phyloP scores from a whole-genome alignment of 768 basidiomycete species.

The Boletus pseudo-olivaceus region DNA sequence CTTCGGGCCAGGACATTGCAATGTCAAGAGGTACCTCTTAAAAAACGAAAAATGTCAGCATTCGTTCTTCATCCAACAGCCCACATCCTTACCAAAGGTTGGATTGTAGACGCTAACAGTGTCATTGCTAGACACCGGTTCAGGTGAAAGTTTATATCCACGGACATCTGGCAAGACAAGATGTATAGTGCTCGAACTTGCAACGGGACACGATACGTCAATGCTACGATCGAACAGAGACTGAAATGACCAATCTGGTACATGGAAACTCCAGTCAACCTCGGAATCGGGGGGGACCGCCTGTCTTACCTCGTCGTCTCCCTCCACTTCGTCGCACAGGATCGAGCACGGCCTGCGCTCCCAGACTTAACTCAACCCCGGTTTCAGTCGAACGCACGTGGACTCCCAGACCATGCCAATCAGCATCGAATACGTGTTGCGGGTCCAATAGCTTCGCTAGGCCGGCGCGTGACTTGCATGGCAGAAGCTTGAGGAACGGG shows the following conservation, averaged over 20 bases:
- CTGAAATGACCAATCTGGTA: constrained; percentile 69
- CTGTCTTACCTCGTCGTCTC: constrained; percentile 50
- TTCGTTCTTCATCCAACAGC: not conserved
- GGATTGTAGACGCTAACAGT: constrained; percentile 48
- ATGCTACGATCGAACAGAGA: constrained; percentile 67
- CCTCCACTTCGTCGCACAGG: constrained; percentile 57
- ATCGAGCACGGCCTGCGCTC: constrained; percentile 76
- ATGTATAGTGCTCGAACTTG: constrained; percentile 51
- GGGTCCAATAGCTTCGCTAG: constrained; percentile 81
- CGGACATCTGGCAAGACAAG: constrained; percentile 45
- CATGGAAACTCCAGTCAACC: constrained; percentile 5
- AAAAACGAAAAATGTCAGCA: not conserved
- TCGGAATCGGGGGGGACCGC: not conserved
- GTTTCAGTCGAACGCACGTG: constrained; percentile 63
- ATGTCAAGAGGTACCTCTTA: constrained; percentile 47
- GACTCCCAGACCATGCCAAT: constrained; percentile 87
- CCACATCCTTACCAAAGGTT: constrained; percentile 36
- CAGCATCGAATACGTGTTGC: constrained; percentile 81
- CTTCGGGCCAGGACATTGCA: constrained; percentile 51
- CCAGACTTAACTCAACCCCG: constrained; percentile 63
- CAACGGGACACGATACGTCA: constrained; percentile 66
- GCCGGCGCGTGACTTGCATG: constrained; percentile 87
- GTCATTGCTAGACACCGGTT: constrained; percentile 38
- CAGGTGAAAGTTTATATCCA: constrained; percentile 49
- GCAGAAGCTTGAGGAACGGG: constrained; percentile 90